These are phyloP conservation scores for Magnusiomyces fungicola DNA, from an alignment of 1,139 yeast genomes.

Conservation along the genomic window DNA sequence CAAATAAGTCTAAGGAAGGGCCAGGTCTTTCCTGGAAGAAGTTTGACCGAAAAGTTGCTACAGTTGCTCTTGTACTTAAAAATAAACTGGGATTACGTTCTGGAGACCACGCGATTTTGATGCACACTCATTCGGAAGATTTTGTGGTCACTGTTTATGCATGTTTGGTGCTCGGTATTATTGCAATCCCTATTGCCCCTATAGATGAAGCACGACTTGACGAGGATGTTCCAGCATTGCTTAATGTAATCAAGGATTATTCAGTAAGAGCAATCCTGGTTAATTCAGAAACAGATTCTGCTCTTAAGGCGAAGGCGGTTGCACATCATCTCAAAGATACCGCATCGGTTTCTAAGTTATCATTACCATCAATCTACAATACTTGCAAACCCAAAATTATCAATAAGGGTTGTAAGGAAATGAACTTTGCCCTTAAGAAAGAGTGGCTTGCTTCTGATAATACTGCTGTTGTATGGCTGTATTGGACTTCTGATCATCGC, in stretches of 20 bases:
- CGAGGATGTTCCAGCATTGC: slow-evolving; percentile 69
- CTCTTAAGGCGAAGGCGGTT: slow-evolving; percentile 62
- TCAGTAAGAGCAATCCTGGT: slow-evolving; percentile 66
- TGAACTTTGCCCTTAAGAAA: slow-evolving; percentile 39
- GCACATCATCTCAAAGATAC: slow-evolving; percentile 55
- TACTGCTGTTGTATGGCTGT: slow-evolving; percentile 54
- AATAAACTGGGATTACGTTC: slow-evolving; percentile 45
- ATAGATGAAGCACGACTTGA: slow-evolving; percentile 60
- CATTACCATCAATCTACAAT: slow-evolving; percentile 53
- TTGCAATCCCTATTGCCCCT: slow-evolving; percentile 75
- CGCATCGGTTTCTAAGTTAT: slow-evolving; percentile 37
- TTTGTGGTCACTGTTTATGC: slow-evolving; percentile 79
- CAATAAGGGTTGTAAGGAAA: slow-evolving; percentile 40
- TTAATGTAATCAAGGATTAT: slow-evolving; percentile 61
- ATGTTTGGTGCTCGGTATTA: slow-evolving; percentile 72
- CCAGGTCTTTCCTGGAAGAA: slow-evolving; percentile 75
- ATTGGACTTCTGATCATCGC: slow-evolving; percentile 67
- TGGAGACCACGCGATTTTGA: slow-evolving; percentile 68
- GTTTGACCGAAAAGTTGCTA: slow-evolving; percentile 68
- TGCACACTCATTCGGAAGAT: slow-evolving; percentile 86
- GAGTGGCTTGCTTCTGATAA: slow-evolving; percentile 30
- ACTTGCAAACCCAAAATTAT: slow-evolving; percentile 62
- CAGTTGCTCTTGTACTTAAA: slow-evolving; percentile 54
- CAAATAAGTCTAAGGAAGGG: slow-evolving; percentile 38
- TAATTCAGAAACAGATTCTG: slow-evolving; percentile 64